Evolutionary conservation across 75 land plant species (phyloP).

Genomic region (Picea sitchensis): DNA sequence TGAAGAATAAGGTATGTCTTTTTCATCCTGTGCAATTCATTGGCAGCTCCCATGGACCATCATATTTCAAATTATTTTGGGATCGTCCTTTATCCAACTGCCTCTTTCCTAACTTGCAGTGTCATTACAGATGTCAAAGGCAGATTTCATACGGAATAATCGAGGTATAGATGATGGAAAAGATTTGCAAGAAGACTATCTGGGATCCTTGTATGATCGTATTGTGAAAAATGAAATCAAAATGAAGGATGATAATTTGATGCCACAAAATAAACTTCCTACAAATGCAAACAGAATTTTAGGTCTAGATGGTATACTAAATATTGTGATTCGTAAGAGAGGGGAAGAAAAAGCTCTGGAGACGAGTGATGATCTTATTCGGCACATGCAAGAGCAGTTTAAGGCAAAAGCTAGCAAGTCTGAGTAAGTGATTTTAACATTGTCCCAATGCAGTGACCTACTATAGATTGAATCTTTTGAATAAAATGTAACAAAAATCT

Average conservation of each 20-base stretch:
- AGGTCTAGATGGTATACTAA: slow-evolving; percentile 70
- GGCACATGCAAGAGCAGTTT: slow-evolving; percentile 78
- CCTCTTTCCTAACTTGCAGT: no score
- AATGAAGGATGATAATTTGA: slow-evolving; percentile 64
- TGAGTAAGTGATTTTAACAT: slow-evolving; percentile 41
- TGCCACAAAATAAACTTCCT: slow-evolving; percentile 56
- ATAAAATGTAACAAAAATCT: no score
- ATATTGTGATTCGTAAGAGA: slow-evolving; percentile 67
- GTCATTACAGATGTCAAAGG: slow-evolving; percentile 64
- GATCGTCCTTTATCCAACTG: no score
- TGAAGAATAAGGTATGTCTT: no score
- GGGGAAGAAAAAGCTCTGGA: slow-evolving; percentile 62
- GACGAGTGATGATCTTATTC: slow-evolving; percentile 58
- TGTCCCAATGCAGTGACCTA: slow-evolving; percentile 43
- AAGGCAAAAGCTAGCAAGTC: slow-evolving; percentile 65
- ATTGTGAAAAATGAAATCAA: slow-evolving; percentile 82
- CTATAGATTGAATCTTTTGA: no score
- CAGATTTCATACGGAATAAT: slow-evolving; percentile 73
- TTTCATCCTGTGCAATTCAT: no score
- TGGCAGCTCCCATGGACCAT: no score
- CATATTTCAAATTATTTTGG: no score
- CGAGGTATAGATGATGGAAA: slow-evolving; percentile 87
- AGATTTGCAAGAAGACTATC: slow-evolving; percentile 73
- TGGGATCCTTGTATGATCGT: slow-evolving; percentile 69
- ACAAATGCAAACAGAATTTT: slow-evolving; percentile 55